A percentile compares a stretch with the other conserved stretches of the same genome.
Evolutionary conservation across 2,329 filamentous ascomycete genomes (phyloP).

Genomic region (Colletotrichum orchidophilum): DNA sequence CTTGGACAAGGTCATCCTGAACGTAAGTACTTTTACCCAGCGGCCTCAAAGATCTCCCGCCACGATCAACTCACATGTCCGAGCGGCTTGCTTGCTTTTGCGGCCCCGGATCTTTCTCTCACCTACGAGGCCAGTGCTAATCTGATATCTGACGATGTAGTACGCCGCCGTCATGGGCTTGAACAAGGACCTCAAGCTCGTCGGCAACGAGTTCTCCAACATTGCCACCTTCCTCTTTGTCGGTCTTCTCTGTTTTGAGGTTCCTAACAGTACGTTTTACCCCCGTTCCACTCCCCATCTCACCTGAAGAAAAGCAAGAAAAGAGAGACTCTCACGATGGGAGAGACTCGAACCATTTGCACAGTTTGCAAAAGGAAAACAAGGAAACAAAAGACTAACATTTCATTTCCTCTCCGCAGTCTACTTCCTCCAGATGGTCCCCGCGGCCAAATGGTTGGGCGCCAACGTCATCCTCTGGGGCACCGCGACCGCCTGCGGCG

Average conservation of each 20-base stretch:
- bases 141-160: conserved; percentile 44
- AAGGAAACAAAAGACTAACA: background rate
- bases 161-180: conserved; percentile 75
- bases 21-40: conserved; percentile 52
- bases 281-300: conserved; percentile 29
- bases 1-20: conserved; percentile 71
- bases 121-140: background rate
- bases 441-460: conserved; percentile 69
- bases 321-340: background rate
- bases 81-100: background rate
- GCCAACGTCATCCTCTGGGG: conserved; percentile 69
- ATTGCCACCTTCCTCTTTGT: conserved; percentile 71
- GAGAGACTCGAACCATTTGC: background rate
- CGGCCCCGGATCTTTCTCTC: no score
- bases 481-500: conserved; percentile 61
- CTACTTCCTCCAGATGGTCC: conserved; percentile 68
- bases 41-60: background rate
- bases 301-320: background rate
- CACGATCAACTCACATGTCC: background rate
- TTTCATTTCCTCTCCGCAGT: conserved; percentile 45
- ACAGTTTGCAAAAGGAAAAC: background rate
- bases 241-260: conserved; percentile 66
- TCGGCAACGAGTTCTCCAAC: conserved; percentile 70
- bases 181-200: conserved; percentile 60
- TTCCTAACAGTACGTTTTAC: conserved; percentile 61